phyloP scores from a whole-genome alignment of 192 early-diverging fungal species.

The Podochytrium sp. region DNA sequence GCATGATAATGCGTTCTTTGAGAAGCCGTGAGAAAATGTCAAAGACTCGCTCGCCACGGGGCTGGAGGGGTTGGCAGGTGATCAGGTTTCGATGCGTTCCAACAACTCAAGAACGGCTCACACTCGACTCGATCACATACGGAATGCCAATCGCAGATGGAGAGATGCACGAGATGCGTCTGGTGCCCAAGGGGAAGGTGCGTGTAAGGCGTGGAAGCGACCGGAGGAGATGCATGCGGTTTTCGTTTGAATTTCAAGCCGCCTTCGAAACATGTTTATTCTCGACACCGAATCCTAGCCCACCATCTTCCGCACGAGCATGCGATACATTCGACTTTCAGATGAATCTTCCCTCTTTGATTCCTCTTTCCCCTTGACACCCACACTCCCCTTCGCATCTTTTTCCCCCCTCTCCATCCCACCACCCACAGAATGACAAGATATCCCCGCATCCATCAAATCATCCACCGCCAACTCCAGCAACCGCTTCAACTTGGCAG shows the following conservation, averaged over 20 bases:
- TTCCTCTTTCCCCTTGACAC: no score
- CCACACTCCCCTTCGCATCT: no score
- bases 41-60: constrained; percentile 87
- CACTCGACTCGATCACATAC: constrained; percentile 56
- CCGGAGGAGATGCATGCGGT: background rate
- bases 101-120: constrained; percentile 7
- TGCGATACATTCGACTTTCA: no score
- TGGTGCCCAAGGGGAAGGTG: background rate
- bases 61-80: constrained; percentile 28
- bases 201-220: background rate
- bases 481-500: no score
- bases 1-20: constrained; percentile 94
- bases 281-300: background rate
- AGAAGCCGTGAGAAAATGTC: constrained; percentile 97
- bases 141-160: constrained; percentile 46
- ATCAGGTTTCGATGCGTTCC: background rate
- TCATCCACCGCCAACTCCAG: no score
- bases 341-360: no score
- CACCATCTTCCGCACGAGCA: no score
- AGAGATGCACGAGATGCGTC: background rate
- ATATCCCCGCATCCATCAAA: no score
- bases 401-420: no score
- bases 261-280: no score
- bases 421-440: no score
- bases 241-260: background rate